Base-by-base conservation (phyloP, 2,329 filamentous ascomycete species). In the Alternaria triticina region DNA sequence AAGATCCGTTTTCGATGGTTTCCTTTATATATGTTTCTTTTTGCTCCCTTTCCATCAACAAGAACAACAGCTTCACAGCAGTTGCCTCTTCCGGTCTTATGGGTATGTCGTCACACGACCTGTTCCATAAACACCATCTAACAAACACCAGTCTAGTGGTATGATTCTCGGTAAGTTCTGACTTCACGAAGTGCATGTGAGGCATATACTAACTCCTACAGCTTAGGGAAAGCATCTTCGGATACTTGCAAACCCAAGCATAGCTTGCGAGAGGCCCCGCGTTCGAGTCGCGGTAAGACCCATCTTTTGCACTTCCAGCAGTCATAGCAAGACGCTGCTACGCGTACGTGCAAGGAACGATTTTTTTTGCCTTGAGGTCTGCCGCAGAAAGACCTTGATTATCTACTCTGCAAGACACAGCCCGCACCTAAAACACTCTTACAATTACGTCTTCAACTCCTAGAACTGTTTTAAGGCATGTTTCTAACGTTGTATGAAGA, bases 141-240 rank as follows among this genome's bases (percentile, higher is more conserved):
- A 33, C 30, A 33, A 33, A 33, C 8, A 33, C 30, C 30, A 33
- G 64, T 66, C 86, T 88, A 87, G 86, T 85, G 87, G 86, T 88
- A 89, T 88, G 86, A 88, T 89, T 88, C 86, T 87, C 86, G 33
- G 30, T 36, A 36, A 36, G 30, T 5, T n/a, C 30, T 15, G 0
- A 3, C 30, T 36, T 0, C 2, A 4, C 7, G 4, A n/a, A 36
- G 0, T 4, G 7, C 13, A n/a, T 9, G 1, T 36, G 2, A 9
- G 7, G 3, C 4, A 36, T 0, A 2, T 36, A 2, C 13, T 36
- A n/a, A 36, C 30, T 12, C 4, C 28, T 11, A 7, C 6, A 36
- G 86, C 87, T 88, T 88, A 89, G 87, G 87, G 87, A 11, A 17
- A 40, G 36, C 36, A 6, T 40, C 36, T 40, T 40, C 4, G 8